A percentile compares a stretch with the other conserved stretches of the same genome.
Evolutionary conservation across 1,139 yeast genomes (phyloP).

Genomic region (Wickerhamiella infanticola): DNA sequence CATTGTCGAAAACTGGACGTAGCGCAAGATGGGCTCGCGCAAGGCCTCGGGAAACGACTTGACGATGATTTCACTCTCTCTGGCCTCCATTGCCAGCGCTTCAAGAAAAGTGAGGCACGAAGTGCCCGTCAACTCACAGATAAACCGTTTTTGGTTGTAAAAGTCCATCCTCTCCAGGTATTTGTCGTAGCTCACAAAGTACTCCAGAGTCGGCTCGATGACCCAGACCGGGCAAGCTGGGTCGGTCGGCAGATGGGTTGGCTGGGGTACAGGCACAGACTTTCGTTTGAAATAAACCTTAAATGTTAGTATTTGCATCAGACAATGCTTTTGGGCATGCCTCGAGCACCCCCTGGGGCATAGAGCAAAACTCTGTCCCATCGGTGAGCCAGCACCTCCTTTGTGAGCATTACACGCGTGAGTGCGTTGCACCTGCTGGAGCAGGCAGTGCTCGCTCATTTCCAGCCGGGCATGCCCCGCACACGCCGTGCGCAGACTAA

Average conservation of each 20-base stretch:
- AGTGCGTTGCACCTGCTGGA: neutral
- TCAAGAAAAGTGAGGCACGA: conserved; percentile 83
- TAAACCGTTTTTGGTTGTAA: conserved; percentile 50
- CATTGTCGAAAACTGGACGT: conserved; percentile 68
- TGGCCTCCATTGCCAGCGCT: conserved; percentile 58
- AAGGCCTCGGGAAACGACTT: conserved; percentile 77
- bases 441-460: no score
- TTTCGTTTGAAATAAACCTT: conserved; percentile 23
- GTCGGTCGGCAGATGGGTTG: conserved; percentile 16
- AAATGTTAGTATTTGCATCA: neutral
- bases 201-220: conserved; percentile 75
- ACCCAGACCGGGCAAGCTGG: conserved; percentile 37
- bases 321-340: neutral
- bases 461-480: neutral
- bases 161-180: conserved; percentile 37
- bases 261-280: conserved; percentile 19
- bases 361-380: no score
- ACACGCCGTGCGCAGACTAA: neutral
- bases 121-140: conserved; percentile 91
- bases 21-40: conserved; percentile 77
- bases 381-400: no score
- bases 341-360: no score
- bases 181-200: conserved; percentile 64
- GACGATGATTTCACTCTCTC: conserved; percentile 42
- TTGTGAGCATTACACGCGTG: neutral